phyloP scores from a whole-genome alignment of 2,329 filamentous ascomycete species.

The Phaeomoniella chlamydospora region DNA sequence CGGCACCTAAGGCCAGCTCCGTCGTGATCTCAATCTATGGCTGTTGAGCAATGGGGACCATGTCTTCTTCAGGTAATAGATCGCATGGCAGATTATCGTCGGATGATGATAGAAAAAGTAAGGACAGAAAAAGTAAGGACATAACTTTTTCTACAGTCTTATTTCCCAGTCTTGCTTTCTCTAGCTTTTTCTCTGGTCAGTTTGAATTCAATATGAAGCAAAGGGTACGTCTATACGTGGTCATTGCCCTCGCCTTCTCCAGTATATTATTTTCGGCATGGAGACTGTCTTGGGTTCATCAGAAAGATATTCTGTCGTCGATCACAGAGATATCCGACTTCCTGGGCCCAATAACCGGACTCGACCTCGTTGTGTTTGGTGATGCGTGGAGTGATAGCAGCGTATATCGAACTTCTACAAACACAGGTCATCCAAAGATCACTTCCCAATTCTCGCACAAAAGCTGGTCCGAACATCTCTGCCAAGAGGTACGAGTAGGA shows the following conservation, averaged over 20 bases:
- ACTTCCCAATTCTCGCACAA: not conserved
- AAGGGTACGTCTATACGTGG: not conserved
- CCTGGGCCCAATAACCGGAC: not conserved
- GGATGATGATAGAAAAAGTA: too few species aligned
- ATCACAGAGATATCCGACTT: not conserved
- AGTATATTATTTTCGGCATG: conserved; percentile 1
- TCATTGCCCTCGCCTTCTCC: not conserved
- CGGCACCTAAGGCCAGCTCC: too few species aligned
- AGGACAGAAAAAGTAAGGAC: too few species aligned
- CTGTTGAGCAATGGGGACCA: too few species aligned
- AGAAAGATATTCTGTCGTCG: not conserved
- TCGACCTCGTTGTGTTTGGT: conserved; percentile 20
- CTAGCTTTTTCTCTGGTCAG: not conserved
- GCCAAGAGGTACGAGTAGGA: not conserved
- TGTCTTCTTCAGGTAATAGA: too few species aligned
- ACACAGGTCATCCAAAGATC: not conserved
- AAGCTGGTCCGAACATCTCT: not conserved
- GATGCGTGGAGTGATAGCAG: conserved; percentile 22
- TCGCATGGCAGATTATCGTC: too few species aligned
- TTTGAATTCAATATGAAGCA: not conserved
- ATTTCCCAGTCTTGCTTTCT: not conserved
- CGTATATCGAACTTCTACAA: not conserved
- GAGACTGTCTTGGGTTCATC: not conserved
- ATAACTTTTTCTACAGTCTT: too few species aligned
- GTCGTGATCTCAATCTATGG: too few species aligned